phyloP scores from a whole-genome alignment of 176 grass and related monocot genomes.

The Aegilops umbellulata region DNA sequence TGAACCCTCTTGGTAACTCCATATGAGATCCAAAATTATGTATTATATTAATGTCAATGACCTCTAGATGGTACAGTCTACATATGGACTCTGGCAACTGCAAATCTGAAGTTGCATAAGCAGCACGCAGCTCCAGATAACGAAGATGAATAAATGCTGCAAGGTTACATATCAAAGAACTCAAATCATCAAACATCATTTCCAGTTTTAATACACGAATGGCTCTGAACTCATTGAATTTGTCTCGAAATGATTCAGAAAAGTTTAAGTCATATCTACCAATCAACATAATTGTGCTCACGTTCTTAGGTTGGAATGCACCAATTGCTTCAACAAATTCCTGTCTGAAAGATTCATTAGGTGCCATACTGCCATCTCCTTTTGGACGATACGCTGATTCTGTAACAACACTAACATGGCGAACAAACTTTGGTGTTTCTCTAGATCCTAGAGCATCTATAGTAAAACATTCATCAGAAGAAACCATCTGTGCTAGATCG shows the following conservation, averaged over 20 bases:
- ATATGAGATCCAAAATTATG: background rate
- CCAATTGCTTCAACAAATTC: background rate
- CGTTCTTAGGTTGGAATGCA: background rate
- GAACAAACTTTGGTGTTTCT: background rate
- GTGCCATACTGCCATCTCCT: conserved; percentile 8
- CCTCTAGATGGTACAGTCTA: conserved; percentile 22
- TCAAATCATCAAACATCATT: conserved; percentile 11
- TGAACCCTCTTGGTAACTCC: conserved; percentile 7
- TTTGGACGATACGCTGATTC: background rate
- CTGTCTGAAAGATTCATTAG: background rate
- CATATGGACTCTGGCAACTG: background rate
- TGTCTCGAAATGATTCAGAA: conserved; percentile 6
- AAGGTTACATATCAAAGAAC: background rate
- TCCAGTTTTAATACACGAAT: conserved; percentile 18
- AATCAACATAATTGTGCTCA: conserved; percentile 18
- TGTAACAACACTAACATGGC: conserved; percentile 11
- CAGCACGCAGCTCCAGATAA: conserved; percentile 24
- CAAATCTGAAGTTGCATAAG: background rate
- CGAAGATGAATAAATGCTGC: conserved; percentile 23
- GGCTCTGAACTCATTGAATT: background rate
- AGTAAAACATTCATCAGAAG: conserved; percentile 23
- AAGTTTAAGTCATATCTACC: conserved; percentile 18
- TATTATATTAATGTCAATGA: conserved; percentile 2
- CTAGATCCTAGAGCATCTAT: background rate
- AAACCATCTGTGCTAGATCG: conserved; percentile 18